Conservation (phyloP, 345 rosid species). For the Camelina neglecta region DNA sequence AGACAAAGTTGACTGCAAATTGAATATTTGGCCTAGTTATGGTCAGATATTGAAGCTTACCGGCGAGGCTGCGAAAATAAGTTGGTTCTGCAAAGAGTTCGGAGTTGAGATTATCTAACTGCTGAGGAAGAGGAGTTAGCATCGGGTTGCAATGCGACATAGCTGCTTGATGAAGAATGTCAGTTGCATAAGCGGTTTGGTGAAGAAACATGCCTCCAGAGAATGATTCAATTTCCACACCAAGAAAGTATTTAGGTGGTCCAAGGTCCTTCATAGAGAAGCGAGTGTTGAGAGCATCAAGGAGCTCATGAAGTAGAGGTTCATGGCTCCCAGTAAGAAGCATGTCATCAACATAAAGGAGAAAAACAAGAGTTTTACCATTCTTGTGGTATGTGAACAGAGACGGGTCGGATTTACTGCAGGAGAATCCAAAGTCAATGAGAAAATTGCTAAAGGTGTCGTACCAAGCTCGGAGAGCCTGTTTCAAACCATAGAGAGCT, state of each 20-base stretch:
- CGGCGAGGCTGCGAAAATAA: background rate
- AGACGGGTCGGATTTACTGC: accelerated
- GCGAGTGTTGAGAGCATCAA: accelerated
- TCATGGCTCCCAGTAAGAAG: accelerated
- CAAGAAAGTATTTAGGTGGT: background rate
- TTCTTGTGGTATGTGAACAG: accelerated
- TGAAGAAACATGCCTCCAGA: background rate
- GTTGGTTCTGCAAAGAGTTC: background rate
- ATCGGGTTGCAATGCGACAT: background rate
- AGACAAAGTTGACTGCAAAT: background rate
- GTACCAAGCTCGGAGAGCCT: accelerated
- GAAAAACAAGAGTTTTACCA: accelerated
- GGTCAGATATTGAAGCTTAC: background rate
- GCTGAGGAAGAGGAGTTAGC: background rate
- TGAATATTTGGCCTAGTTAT: background rate
- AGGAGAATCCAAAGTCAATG: accelerated
- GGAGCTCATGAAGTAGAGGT: accelerated
- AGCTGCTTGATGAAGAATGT: background rate
- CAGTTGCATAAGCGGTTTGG: background rate
- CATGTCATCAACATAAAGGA: background rate
- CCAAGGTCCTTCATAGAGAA: background rate
- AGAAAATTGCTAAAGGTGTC: background rate
- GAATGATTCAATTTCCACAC: accelerated
- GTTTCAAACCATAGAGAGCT: background rate
- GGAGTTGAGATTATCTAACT: background rate